Evolutionary conservation across 768 basidiomycete species (phyloP).

Genomic region (Rhodosporidiobolus odoratus): DNA sequence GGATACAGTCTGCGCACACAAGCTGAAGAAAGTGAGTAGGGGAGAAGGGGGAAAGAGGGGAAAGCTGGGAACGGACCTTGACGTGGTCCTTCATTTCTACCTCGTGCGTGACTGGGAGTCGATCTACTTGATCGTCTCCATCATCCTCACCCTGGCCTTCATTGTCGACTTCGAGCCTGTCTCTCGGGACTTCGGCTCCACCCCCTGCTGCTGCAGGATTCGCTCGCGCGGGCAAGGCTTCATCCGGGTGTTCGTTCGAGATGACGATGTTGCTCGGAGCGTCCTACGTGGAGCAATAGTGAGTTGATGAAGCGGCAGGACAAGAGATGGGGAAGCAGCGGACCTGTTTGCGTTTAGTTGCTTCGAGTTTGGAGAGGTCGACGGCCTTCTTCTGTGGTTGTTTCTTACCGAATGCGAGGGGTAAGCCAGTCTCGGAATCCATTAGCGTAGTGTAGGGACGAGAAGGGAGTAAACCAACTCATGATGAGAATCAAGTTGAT

Average conservation of each 20-base stretch:
- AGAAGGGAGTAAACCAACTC: neutral
- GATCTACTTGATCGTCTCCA: slow-evolving; percentile 47
- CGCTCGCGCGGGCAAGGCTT: neutral
- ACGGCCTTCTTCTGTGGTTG: slow-evolving; percentile 63
- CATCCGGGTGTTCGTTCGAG: slow-evolving; percentile 35
- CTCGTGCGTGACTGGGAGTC: slow-evolving; percentile 85
- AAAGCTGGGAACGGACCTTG: slow-evolving; percentile 52
- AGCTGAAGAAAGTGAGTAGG: neutral
- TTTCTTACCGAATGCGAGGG: slow-evolving; percentile 75
- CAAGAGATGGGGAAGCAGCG: neutral
- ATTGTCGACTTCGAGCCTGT: slow-evolving; percentile 43
- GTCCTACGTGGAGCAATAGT: neutral
- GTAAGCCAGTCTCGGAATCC: slow-evolving; percentile 67
- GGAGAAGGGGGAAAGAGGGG: neutral
- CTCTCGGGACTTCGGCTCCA: neutral
- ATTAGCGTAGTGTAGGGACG: slow-evolving; percentile 41
- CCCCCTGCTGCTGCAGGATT: slow-evolving; percentile 7
- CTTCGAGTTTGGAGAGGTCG: slow-evolving; percentile 68
- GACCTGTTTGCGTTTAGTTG: slow-evolving; percentile 45
- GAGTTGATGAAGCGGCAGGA: neutral
- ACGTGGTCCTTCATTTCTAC: slow-evolving; percentile 87
- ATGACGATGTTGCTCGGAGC: slow-evolving; percentile 1
- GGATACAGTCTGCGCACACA: slow-evolving; percentile 63
- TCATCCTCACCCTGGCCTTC: slow-evolving; percentile 41
- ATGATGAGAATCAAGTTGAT: neutral